Evolutionary conservation across 1,139 yeast genomes (phyloP).

Genomic region (Lodderomyces margitis): DNA sequence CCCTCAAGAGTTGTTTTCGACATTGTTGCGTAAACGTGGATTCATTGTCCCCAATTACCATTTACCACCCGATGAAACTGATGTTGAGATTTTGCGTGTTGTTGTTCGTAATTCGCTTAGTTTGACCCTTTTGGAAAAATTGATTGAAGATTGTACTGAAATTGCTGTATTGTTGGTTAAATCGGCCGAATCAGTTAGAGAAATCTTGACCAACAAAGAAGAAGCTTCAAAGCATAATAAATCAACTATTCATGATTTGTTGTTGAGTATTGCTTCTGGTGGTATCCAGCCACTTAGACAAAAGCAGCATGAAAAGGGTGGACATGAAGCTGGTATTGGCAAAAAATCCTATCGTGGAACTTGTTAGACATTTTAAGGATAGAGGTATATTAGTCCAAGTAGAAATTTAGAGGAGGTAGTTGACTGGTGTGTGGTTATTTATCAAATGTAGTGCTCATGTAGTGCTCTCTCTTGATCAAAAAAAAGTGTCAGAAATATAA

Average conservation of each 20-base stretch:
- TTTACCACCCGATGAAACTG: conserved; percentile 59
- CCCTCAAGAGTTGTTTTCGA: conserved; percentile 79
- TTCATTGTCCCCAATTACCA: conserved; percentile 91
- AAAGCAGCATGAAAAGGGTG: conserved; percentile 21
- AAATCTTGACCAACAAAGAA: conserved; percentile 18
- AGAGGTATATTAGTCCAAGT: background rate
- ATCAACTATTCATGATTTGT: conserved; percentile 30
- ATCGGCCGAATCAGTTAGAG: conserved; percentile 30
- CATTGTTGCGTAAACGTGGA: conserved; percentile 74
- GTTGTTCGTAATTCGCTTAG: conserved; percentile 77
- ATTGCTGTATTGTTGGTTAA: conserved; percentile 54
- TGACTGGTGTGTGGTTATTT: too few species aligned
- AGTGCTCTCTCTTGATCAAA: too few species aligned
- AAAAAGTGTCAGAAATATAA: too few species aligned
- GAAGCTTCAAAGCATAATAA: conserved; percentile 20
- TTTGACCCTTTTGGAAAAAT: conserved; percentile 67
- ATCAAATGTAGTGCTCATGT: too few species aligned
- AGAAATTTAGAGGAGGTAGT: too few species aligned
- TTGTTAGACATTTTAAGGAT: conserved; percentile 33
- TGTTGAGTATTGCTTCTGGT: conserved; percentile 39
- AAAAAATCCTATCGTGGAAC: conserved; percentile 52
- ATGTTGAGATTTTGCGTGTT: conserved; percentile 73
- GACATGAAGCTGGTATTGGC: conserved; percentile 32
- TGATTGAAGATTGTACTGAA: conserved; percentile 63
- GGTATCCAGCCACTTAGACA: conserved; percentile 32